Evolutionary conservation across 2,329 filamentous ascomycete genomes (phyloP).

Genomic region (Zarea fungicola): DNA sequence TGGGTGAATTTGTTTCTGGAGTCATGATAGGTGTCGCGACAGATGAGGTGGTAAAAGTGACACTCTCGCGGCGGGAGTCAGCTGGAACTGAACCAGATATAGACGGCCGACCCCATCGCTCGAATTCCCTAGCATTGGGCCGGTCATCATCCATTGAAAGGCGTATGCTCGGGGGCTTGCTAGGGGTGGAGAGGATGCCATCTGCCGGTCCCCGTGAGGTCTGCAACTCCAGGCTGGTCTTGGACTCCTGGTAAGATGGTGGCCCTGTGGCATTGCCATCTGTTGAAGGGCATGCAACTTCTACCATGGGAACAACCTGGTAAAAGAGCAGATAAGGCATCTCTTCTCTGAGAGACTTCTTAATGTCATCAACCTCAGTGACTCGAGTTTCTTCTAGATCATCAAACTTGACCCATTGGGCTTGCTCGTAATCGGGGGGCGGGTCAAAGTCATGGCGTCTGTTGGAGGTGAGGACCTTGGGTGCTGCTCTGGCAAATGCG

Average conservation of each 20-base stretch:
- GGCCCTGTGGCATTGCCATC: slow-evolving; percentile 45
- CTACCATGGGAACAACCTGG: slow-evolving; percentile 82
- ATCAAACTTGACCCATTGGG: slow-evolving; percentile 88
- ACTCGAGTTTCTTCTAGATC: slow-evolving; percentile 72
- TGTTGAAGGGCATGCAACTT: slow-evolving; percentile 49
- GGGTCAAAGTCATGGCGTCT: slow-evolving; percentile 49
- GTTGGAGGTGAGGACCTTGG: slow-evolving; percentile 55
- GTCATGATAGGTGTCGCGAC: slow-evolving; percentile 31
- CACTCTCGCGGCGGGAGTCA: slow-evolving; percentile 46
- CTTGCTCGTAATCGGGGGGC: slow-evolving; percentile 62
- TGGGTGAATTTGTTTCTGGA: slow-evolving; percentile 30
- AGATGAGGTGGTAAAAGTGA: slow-evolving; percentile 43
- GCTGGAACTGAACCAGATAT: slow-evolving; percentile 27
- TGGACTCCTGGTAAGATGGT: slow-evolving; percentile 54
- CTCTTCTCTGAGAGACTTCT: slow-evolving; percentile 72
- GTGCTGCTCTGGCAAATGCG: slow-evolving; percentile 72
- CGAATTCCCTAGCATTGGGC: slow-evolving; percentile 42
- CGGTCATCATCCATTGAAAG: slow-evolving; percentile 52
- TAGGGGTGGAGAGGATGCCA: slow-evolving; percentile 14
- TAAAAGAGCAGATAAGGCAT: slow-evolving; percentile 95
- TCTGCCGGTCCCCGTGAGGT: slow-evolving; percentile 15
- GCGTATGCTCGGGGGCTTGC: slow-evolving; percentile 46
- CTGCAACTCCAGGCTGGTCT: slow-evolving; percentile 34
- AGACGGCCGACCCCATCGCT: slow-evolving; percentile 36
- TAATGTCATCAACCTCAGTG: slow-evolving; percentile 68